Conservation (phyloP, 108 stramenopile genomes). For the Cyclotella atomus region DNA sequence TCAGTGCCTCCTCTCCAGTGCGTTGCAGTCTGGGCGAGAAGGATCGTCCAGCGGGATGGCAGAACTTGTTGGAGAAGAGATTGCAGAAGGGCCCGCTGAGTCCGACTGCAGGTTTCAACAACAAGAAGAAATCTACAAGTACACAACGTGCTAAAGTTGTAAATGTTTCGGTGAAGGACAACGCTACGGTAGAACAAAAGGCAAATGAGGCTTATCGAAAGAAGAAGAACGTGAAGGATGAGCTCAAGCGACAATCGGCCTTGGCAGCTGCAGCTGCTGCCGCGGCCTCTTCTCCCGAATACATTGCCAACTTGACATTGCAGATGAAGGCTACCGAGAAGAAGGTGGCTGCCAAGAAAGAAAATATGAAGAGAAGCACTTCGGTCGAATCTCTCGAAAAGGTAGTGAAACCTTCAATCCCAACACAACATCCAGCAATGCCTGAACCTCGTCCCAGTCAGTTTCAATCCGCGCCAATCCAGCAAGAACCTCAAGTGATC, state of each 20-base stretch:
- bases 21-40: constrained; percentile 4
- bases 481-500: too few species aligned
- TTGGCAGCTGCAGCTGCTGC: not conserved
- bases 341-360: too few species aligned
- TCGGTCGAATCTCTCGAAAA: not conserved
- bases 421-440: too few species aligned
- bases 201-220: not conserved
- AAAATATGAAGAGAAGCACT: not conserved
- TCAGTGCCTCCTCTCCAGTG: not conserved
- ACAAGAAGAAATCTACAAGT: too few species aligned
- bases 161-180: not conserved
- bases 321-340: not conserved
- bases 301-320: not conserved
- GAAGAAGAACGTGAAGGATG: not conserved
- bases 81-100: constrained; percentile 15
- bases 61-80: constrained; percentile 8
- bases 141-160: not conserved
- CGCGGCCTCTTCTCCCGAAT: not conserved
- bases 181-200: not conserved
- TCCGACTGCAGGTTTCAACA: not conserved
- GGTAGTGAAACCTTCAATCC: too few species aligned
- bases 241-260: constrained; percentile 1
- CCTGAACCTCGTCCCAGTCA: too few species aligned
- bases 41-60: constrained; percentile 3
- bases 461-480: too few species aligned